Percentiles rank a stretch among this genome's conserved stretches.
Conservation (phyloP, 495 filamentous ascomycete species). For the Aspergillus nidulans region DNA sequence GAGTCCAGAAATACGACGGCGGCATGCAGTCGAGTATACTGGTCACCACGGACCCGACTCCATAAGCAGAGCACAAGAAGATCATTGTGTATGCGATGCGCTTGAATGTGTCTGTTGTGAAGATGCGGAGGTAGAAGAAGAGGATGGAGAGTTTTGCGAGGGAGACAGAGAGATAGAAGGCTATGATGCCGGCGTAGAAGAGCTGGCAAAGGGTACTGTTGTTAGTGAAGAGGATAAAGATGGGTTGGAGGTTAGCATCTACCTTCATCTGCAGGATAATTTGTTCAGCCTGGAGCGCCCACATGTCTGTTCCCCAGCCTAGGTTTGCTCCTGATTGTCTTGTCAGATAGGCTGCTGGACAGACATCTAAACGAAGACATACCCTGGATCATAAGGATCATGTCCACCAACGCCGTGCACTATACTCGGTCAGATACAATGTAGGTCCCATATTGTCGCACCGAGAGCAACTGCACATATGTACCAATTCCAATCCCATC, state of each 20-base stretch:
- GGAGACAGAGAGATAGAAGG: conserved; percentile 2
- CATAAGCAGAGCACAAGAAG: background rate
- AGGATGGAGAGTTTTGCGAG: conserved; percentile 14
- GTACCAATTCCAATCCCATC: background rate
- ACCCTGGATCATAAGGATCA: conserved; percentile 1
- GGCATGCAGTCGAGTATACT: background rate
- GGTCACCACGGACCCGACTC: background rate
- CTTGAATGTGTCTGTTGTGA: background rate
- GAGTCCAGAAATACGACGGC: background rate
- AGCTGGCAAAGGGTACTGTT: background rate
- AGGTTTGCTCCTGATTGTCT: background rate
- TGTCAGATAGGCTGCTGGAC: too few relatives aligned
- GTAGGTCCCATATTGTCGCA: background rate
- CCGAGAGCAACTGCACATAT: background rate
- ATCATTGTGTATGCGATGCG: background rate
- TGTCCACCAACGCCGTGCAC: conserved; percentile 1
- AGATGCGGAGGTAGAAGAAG: conserved; percentile 17
- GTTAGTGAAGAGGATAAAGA: background rate
- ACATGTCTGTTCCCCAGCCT: conserved; percentile 9
- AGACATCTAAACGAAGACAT: too few relatives aligned
- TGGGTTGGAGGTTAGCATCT: background rate
- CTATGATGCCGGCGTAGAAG: conserved; percentile 5
- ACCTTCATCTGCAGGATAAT: conserved; percentile 5
- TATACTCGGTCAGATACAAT: background rate
- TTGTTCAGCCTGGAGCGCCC: background rate